Percentiles rank a stretch among this genome's conserved stretches.
phyloP scores from a whole-genome alignment of 106 monocot genomes.

The Allium cepa region DNA sequence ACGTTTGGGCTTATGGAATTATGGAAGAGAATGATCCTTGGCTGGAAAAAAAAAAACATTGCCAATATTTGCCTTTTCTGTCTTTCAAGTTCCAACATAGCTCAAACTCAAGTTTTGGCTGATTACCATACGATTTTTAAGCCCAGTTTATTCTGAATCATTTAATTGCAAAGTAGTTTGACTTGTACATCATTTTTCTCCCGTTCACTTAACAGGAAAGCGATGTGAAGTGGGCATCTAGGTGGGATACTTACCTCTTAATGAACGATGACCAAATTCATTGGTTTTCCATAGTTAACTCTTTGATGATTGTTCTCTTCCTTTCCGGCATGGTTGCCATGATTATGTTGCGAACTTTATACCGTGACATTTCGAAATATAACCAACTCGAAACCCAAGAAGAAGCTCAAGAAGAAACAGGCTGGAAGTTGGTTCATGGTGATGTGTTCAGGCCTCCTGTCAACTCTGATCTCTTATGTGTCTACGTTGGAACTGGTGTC shows the following conservation, averaged over 20 bases:
- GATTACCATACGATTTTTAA: too few relatives aligned
- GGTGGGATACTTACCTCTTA: conserved; percentile 90
- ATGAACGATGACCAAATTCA: conserved; percentile 94
- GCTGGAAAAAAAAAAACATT: too few relatives aligned
- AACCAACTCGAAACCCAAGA: conserved; percentile 96
- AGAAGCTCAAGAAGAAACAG: conserved; percentile 95
- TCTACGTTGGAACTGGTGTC: conserved; percentile 88
- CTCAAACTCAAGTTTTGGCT: too few relatives aligned
- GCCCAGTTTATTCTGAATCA: too few relatives aligned
- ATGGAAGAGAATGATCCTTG: too few relatives aligned
- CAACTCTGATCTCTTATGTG: conserved; percentile 80
- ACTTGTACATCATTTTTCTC: not conserved
- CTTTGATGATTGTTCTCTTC: conserved; percentile 96
- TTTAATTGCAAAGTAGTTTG: too few relatives aligned
- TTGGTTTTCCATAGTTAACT: conserved; percentile 98
- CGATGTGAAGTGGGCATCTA: conserved; percentile 90
- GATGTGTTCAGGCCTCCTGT: conserved; percentile 86
- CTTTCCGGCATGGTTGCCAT: conserved; percentile 99
- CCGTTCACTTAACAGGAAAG: conserved; percentile 47
- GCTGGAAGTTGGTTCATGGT: conserved; percentile 96
- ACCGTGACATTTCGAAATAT: conserved; percentile 90
- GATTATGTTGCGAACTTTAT: conserved; percentile 93
- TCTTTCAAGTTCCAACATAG: too few relatives aligned
- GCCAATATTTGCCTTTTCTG: too few relatives aligned
- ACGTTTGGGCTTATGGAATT: too few relatives aligned